These are phyloP conservation scores for Ilyonectria robusta DNA, from an alignment of 2,329 filamentous ascomycete species.

Conservation along the genomic window DNA sequence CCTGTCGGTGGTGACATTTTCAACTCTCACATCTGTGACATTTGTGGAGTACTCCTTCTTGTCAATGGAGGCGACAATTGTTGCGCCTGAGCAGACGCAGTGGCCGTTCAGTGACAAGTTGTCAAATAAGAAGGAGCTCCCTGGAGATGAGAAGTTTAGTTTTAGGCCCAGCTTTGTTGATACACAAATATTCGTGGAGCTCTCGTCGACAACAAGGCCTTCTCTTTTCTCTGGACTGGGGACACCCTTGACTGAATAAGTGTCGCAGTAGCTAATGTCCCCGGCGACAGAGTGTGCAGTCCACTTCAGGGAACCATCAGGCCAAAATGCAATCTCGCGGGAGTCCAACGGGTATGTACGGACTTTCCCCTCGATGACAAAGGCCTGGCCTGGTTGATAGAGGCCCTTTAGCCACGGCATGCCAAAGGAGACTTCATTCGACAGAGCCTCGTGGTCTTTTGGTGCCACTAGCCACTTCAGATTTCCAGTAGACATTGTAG, in stretches of 20 bases:
- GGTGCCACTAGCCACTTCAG: constrained; percentile 28
- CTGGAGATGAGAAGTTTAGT: constrained; percentile 11
- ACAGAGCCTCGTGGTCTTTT: constrained; percentile 1
- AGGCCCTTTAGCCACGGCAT: constrained; percentile 38
- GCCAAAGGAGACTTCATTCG: constrained; percentile 35
- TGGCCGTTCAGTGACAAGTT: constrained; percentile 12
- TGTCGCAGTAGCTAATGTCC: constrained; percentile 54
- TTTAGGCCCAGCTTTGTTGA: constrained; percentile 20
- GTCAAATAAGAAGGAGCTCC: constrained; percentile 22
- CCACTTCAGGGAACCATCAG: constrained; percentile 73
- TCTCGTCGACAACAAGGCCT: constrained; percentile 3
- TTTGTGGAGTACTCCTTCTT: constrained; percentile 29
- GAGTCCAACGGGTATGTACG: constrained; percentile 28
- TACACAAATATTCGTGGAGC: not conserved
- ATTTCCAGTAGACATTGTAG: constrained; percentile 23
- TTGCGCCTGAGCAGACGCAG: constrained; percentile 26
- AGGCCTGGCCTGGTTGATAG: constrained; percentile 31
- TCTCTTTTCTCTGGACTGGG: not conserved
- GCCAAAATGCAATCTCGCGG: constrained; percentile 57
- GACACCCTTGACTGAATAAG: constrained; percentile 55
- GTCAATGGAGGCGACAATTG: constrained; percentile 34
- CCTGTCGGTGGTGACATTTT: constrained; percentile 30
- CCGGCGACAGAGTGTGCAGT: constrained; percentile 68
- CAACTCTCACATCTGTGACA: constrained; percentile 11
- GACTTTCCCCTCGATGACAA: constrained; percentile 23